Evolutionary conservation across 352 stramenopile species (phyloP).

Genomic region (Phytophthora sp.): DNA sequence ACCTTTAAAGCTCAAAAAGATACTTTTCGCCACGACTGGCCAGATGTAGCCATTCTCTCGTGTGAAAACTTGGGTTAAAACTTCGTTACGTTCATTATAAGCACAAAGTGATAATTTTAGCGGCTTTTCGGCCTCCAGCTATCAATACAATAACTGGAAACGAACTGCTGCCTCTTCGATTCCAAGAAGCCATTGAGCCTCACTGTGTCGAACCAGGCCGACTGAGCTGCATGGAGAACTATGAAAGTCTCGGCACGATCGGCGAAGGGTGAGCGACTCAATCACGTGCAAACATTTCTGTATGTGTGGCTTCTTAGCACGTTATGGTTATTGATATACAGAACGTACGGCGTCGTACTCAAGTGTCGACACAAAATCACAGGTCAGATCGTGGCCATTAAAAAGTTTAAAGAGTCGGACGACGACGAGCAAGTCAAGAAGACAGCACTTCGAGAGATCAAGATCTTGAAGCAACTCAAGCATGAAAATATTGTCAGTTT

Average conservation of each 20-base stretch:
- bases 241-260: conserved; percentile 88
- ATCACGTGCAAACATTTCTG: background rate
- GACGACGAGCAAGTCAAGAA: conserved; percentile 92
- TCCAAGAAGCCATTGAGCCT: conserved; percentile 18
- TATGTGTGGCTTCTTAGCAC: too few relatives aligned
- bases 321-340: conserved; percentile 22
- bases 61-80: too few relatives aligned
- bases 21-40: conserved; percentile 25
- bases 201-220: conserved; percentile 4
- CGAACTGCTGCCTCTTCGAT: conserved; percentile 34
- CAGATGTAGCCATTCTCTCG: conserved; percentile 30
- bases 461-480: conserved; percentile 85
- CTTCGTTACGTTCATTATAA: too few relatives aligned
- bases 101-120: conserved; percentile 43
- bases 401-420: conserved; percentile 92
- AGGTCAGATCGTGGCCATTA: conserved; percentile 90
- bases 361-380: conserved; percentile 86
- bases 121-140: conserved; percentile 13
- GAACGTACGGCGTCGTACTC: conserved; percentile 88
- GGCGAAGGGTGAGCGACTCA: conserved; percentile 72
- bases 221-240: conserved; percentile 76
- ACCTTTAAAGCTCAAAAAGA: conserved; percentile 35
- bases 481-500: conserved; percentile 91
- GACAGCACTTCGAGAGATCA: conserved; percentile 84
- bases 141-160: conserved; percentile 42